These are phyloP conservation scores for Aspergillus niger DNA, from an alignment of 2,329 filamentous ascomycete genomes.

Conservation along the genomic window DNA sequence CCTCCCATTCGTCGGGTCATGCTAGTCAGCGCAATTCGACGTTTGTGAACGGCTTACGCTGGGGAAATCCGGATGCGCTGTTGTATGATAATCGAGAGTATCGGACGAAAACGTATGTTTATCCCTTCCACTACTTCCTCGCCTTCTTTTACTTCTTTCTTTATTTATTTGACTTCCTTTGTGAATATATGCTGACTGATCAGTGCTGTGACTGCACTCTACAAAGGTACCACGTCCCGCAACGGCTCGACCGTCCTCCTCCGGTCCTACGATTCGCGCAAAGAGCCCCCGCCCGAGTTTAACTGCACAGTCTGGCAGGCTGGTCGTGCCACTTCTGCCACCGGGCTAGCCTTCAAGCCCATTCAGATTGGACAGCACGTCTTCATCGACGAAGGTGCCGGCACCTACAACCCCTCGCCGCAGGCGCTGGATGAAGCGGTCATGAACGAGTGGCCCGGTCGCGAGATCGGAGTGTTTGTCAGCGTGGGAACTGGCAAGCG, in stretches of 20 bases:
- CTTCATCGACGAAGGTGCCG: constrained; percentile 89
- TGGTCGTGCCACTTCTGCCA: constrained; percentile 88
- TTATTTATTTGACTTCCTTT: neutral
- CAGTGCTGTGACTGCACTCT: constrained; percentile 87
- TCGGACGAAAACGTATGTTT: constrained; percentile 81
- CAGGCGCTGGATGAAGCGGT: constrained; percentile 85
- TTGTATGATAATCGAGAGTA: constrained; percentile 87
- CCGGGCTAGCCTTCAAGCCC: constrained; percentile 91
- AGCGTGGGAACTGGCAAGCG: constrained; percentile 93
- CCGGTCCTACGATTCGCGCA: constrained; percentile 92
- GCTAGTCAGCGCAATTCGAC: constrained; percentile 56
- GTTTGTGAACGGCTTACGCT: constrained; percentile 50
- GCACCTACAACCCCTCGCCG: constrained; percentile 88
- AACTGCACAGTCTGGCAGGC: constrained; percentile 98
- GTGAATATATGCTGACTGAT: constrained; percentile 17
- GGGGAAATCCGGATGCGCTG: constrained; percentile 79
- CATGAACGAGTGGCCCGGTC: constrained; percentile 90
- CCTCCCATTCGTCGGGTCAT: constrained; percentile 59
- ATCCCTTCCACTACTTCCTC: too few relatives aligned
- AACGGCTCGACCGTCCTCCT: constrained; percentile 71
- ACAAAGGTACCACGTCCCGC: constrained; percentile 71
- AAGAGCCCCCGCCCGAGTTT: constrained; percentile 85
- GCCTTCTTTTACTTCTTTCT: neutral
- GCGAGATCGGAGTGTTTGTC: constrained; percentile 88
- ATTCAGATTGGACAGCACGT: constrained; percentile 90